A percentile compares a stretch with the other conserved stretches of the same genome.
Conservation (phyloP, 176 grass and related monocot species). For the Pharus latifolius region DNA sequence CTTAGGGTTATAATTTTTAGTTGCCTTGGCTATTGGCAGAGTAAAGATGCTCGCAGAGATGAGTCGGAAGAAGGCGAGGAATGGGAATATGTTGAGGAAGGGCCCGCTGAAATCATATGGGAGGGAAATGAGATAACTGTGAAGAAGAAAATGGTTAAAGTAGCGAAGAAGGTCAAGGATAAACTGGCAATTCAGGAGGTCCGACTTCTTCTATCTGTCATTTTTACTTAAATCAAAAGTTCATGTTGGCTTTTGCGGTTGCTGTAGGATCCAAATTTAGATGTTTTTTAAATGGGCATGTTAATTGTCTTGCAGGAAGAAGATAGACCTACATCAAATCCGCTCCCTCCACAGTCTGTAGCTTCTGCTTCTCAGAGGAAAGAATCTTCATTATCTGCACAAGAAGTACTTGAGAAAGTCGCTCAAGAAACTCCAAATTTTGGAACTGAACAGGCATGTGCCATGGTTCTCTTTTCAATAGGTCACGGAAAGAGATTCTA, state of each 20-base stretch:
- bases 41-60: constrained; percentile 29
- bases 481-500: background rate
- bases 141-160: constrained; percentile 90
- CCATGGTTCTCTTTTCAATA: background rate
- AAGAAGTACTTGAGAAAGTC: constrained; percentile 81
- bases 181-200: constrained; percentile 43
- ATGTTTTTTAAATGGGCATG: constrained; percentile 4
- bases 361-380: constrained; percentile 46
- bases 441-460: constrained; percentile 81
- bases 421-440: constrained; percentile 96
- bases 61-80: constrained; percentile 40
- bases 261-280: background rate
- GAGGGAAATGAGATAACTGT: constrained; percentile 91
- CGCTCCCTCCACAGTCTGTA: constrained; percentile 62
- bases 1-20: background rate
- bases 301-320: constrained; percentile 59
- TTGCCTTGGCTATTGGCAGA: constrained; percentile 23
- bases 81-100: constrained; percentile 91
- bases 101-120: constrained; percentile 88
- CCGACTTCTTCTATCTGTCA: constrained; percentile 9
- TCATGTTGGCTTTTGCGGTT: background rate
- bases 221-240: background rate
- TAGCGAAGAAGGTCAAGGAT: constrained; percentile 49
- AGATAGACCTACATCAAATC: constrained; percentile 93
- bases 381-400: constrained; percentile 53